Conservation (phyloP, 2,329 filamentous ascomycete genomes). For the Neoscytalidium dimidiatum region DNA sequence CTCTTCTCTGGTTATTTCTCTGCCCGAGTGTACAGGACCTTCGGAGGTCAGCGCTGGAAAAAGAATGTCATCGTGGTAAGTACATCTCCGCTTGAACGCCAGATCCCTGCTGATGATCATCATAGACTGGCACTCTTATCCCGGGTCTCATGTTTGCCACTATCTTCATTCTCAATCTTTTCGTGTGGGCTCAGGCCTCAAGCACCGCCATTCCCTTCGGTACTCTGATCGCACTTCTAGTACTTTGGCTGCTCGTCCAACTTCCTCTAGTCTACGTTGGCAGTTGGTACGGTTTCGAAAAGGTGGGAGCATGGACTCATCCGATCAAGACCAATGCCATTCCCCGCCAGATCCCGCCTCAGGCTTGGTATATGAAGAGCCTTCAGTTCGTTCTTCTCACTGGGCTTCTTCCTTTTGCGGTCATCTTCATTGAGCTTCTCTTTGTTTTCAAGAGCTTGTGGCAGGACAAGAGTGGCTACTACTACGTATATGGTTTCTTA, state of each 20-base stretch:
- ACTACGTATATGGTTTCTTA: conserved; percentile 88
- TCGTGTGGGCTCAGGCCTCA: conserved; percentile 87
- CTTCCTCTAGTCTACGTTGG: conserved; percentile 81
- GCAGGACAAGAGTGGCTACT: conserved; percentile 90
- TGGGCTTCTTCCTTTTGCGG: conserved; percentile 79
- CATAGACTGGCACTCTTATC: conserved; percentile 70
- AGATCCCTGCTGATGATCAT: conserved; percentile 25
- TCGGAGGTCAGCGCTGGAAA: conserved; percentile 72
- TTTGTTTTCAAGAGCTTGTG: conserved; percentile 86
- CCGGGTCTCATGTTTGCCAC: conserved; percentile 75
- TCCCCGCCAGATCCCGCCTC: conserved; percentile 71
- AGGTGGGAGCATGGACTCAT: conserved; percentile 71
- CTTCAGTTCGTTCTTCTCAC: conserved; percentile 68
- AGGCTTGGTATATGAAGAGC: conserved; percentile 73
- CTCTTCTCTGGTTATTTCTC: conserved; percentile 88
- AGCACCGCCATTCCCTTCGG: conserved; percentile 84
- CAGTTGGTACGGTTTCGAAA: conserved; percentile 73
- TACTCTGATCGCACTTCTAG: conserved; percentile 70
- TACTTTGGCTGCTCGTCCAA: conserved; percentile 83
- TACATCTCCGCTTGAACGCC: background rate
- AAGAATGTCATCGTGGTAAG: conserved; percentile 65
- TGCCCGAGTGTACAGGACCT: conserved; percentile 78
- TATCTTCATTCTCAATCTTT: conserved; percentile 80
- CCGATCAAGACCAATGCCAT: conserved; percentile 75
- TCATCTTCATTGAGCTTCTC: conserved; percentile 83